Evolutionary conservation across 2,329 filamentous ascomycete genomes (phyloP).

Genomic region (Immersiporthe knoxdaviesiana): DNA sequence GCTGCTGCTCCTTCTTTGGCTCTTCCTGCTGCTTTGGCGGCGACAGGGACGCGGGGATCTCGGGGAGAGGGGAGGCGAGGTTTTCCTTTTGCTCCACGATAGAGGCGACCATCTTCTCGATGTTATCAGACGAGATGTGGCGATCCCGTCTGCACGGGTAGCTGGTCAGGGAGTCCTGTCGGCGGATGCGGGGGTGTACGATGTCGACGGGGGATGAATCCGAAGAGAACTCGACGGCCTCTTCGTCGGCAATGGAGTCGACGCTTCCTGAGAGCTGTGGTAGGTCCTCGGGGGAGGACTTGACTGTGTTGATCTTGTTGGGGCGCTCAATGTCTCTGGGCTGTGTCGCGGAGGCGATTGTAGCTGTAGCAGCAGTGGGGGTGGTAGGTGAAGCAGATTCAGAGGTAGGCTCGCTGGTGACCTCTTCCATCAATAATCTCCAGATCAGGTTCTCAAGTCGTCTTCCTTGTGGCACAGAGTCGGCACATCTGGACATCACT

Average conservation of each 20-base stretch:
- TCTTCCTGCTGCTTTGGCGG: constrained; percentile 56
- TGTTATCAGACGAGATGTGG: constrained; percentile 88
- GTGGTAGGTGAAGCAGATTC: constrained; percentile 46
- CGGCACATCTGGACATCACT: constrained; percentile 95
- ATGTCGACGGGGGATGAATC: constrained; percentile 62
- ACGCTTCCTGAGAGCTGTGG: constrained; percentile 78
- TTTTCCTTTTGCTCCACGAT: constrained; percentile 87
- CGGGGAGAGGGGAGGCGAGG: constrained; percentile 58
- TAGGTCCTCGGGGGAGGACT: constrained; percentile 54
- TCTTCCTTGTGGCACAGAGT: constrained; percentile 90
- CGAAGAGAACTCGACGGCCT: constrained; percentile 60
- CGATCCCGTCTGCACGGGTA: constrained; percentile 76
- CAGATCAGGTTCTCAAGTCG: constrained; percentile 94
- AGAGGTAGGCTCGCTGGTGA: constrained; percentile 21
- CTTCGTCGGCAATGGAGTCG: constrained; percentile 73
- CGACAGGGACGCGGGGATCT: constrained; percentile 41
- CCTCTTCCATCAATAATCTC: constrained; percentile 92
- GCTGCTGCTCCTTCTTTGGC: no score
- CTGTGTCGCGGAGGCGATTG: constrained; percentile 46
- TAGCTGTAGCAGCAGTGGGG: constrained; percentile 46
- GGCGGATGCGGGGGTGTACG: constrained; percentile 67
- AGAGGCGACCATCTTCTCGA: constrained; percentile 91
- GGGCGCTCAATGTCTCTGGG: constrained; percentile 51
- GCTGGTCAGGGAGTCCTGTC: constrained; percentile 71
- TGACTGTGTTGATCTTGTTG: constrained; percentile 29